phyloP scores from a whole-genome alignment of 208 protist species.

The Trypanosoma mega region DNA sequence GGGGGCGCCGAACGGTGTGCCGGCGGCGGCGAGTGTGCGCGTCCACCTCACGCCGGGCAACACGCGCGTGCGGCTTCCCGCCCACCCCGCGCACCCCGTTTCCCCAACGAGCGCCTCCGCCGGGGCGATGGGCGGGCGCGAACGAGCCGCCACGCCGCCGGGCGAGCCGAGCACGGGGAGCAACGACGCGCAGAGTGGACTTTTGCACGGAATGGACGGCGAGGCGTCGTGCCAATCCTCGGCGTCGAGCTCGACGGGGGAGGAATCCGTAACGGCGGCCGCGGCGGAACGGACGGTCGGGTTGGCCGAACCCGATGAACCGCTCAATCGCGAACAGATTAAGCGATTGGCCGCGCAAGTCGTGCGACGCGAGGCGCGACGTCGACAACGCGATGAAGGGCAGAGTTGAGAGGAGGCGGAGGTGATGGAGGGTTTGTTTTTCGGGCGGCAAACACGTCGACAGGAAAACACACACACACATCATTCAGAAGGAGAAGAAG shows the following conservation, averaged over 20 bases:
- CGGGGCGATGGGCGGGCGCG: too few relatives aligned
- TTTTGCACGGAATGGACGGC: not conserved
- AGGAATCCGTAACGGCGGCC: not conserved
- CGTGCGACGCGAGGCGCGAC: conserved; percentile 30
- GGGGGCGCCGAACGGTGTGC: too few relatives aligned
- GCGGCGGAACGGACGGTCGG: conserved; percentile 6
- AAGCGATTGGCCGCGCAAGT: conserved; percentile 58
- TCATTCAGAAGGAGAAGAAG: too few relatives aligned
- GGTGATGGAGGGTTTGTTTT: conserved; percentile 9
- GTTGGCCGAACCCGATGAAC: conserved; percentile 40
- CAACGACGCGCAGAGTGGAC: not conserved
- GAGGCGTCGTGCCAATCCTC: not conserved
- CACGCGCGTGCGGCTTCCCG: conserved; percentile 19
- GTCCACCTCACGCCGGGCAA: conserved; percentile 21
- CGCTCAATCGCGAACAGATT: conserved; percentile 58
- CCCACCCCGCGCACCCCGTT: not conserved
- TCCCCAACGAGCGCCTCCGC: too few relatives aligned
- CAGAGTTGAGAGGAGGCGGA: not conserved
- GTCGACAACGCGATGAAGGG: conserved; percentile 28
- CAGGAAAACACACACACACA: too few relatives aligned
- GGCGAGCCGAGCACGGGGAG: not conserved
- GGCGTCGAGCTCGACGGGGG: conserved; percentile 1
- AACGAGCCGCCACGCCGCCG: not conserved
- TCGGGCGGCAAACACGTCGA: too few relatives aligned
- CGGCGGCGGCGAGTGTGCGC: not conserved